Percentiles rank a stretch among this genome's conserved stretches.
Evolutionary conservation across 345 rosid species (phyloP).

Genomic region (Streptanthus diversifolius): DNA sequence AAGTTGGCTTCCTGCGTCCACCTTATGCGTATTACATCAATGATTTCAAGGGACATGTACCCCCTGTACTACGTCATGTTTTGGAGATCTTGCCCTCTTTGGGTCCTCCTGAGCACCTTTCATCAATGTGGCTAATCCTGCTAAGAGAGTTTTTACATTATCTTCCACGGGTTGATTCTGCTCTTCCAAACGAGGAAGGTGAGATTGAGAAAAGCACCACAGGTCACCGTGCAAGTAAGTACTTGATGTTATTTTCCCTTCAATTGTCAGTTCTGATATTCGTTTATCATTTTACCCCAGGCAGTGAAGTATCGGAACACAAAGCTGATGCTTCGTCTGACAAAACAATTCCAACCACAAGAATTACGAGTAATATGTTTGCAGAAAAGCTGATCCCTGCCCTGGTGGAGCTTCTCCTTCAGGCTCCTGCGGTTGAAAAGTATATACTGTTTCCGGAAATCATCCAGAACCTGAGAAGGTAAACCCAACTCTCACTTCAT

Average conservation of each 20-base stretch:
- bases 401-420: conserved; percentile 66
- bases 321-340: conserved; percentile 37
- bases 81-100: conserved; percentile 75
- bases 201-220: conserved; percentile 40
- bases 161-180: conserved; percentile 61
- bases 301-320: conserved; percentile 35
- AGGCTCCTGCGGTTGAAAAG: conserved; percentile 66
- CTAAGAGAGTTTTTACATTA: conserved; percentile 64
- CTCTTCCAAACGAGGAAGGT: conserved; percentile 48
- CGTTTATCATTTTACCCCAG: conserved; percentile 23
- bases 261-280: conserved; percentile 25
- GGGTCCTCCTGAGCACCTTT: conserved; percentile 69
- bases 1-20: conserved; percentile 6
- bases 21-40: not conserved
- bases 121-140: conserved; percentile 82
- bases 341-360: conserved; percentile 32
- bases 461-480: conserved; percentile 87
- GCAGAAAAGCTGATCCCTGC: conserved; percentile 80
- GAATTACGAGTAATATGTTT: conserved; percentile 49
- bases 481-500: conserved; percentile 28
- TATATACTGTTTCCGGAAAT: conserved; percentile 70
- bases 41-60: conserved; percentile 61
- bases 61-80: conserved; percentile 73
- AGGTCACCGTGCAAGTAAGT: conserved; percentile 42
- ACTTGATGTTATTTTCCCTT: conserved; percentile 9